Percentiles rank a stretch among this genome's conserved stretches.
These are phyloP conservation scores for Leptographium lundbergii DNA, from an alignment of 2,329 filamentous ascomycete species.

Conservation along the genomic window DNA sequence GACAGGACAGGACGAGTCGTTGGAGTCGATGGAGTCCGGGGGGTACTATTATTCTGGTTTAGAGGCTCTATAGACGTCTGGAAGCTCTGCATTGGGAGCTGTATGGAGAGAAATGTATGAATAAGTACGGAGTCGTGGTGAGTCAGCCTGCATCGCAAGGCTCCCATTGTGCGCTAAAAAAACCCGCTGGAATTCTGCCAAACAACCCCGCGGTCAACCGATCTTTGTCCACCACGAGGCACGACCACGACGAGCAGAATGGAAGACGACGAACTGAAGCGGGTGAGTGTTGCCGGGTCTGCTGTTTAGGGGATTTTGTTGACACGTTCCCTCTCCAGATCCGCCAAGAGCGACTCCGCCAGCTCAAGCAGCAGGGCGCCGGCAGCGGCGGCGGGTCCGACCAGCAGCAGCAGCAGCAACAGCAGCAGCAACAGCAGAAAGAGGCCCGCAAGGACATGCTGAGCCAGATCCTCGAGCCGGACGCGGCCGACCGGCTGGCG, in stretches of 20 bases:
- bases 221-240: too few species aligned
- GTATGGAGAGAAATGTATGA: too few species aligned
- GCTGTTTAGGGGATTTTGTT: background rate
- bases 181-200: too few species aligned
- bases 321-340: constrained; percentile 43
- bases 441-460: constrained; percentile 70
- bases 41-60: too few species aligned
- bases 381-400: constrained; percentile 32
- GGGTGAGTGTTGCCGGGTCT: constrained; percentile 13
- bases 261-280: constrained; percentile 27
- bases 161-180: too few species aligned
- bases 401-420: constrained; percentile 51
- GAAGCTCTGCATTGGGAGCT: too few species aligned
- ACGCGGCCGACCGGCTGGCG: constrained; percentile 82
- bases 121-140: too few species aligned
- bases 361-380: constrained; percentile 66
- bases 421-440: constrained; percentile 27
- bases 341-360: constrained; percentile 79
- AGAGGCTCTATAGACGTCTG: too few species aligned
- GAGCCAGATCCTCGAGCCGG: constrained; percentile 85
- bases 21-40: too few species aligned
- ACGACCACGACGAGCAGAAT: constrained; percentile 12
- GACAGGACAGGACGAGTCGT: too few species aligned
- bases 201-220: too few species aligned
- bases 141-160: too few species aligned